phyloP scores from a whole-genome alignment of 2,329 filamentous ascomycete genomes.

The Leptographium wingfieldii region DNA sequence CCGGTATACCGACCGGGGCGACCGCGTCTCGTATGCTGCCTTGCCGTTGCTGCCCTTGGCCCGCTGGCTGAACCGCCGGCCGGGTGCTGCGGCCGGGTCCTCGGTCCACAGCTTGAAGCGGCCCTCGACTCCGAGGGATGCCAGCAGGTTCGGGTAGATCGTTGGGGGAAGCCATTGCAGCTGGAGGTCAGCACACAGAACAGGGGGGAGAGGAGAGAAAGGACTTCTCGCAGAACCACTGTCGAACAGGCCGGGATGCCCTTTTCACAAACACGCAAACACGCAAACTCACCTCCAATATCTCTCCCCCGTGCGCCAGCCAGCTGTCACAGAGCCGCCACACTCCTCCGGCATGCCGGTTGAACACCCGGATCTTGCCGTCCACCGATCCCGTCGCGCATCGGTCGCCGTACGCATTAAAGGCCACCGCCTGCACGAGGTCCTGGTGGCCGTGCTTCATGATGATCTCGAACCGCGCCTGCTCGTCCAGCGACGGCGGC shows the following conservation, averaged over 20 bases:
- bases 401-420: slow-evolving; percentile 85
- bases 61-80: slow-evolving; percentile 67
- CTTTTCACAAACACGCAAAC: neutral
- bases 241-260: no score
- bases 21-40: slow-evolving; percentile 43
- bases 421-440: slow-evolving; percentile 71
- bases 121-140: slow-evolving; percentile 79
- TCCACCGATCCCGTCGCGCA: slow-evolving; percentile 87
- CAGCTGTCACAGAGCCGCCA: slow-evolving; percentile 81
- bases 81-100: slow-evolving; percentile 67
- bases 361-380: slow-evolving; percentile 86
- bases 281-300: slow-evolving; percentile 56
- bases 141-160: slow-evolving; percentile 73
- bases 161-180: slow-evolving; percentile 90
- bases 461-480: slow-evolving; percentile 41
- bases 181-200: slow-evolving; percentile 27
- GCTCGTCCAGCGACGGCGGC: slow-evolving; percentile 27
- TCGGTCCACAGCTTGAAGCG: slow-evolving; percentile 89
- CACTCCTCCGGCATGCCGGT: slow-evolving; percentile 61
- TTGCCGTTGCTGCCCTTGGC: slow-evolving; percentile 27
- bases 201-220: neutral
- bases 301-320: slow-evolving; percentile 81
- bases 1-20: slow-evolving; percentile 54
- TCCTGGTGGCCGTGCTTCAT: slow-evolving; percentile 67
- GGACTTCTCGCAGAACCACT: neutral